Conservation (phyloP, 2,329 filamentous ascomycete genomes). For the Pestalotiopsis sp. region DNA sequence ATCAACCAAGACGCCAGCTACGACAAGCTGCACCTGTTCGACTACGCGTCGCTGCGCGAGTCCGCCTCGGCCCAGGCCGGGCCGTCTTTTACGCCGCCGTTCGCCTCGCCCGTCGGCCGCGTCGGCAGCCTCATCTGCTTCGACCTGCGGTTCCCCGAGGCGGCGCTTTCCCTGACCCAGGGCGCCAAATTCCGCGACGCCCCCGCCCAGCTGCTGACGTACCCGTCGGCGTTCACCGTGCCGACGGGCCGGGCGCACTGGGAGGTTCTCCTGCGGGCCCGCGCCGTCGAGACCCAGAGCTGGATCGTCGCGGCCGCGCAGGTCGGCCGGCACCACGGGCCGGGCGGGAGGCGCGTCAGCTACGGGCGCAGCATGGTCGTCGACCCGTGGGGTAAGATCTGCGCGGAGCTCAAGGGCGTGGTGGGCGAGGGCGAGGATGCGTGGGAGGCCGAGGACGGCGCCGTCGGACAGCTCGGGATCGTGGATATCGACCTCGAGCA, state of each 20-base stretch:
- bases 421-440: conserved; percentile 42
- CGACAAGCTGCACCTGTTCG: conserved; percentile 91
- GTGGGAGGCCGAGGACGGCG: conserved; percentile 32
- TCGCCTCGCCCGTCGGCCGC: conserved; percentile 72
- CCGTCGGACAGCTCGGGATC: conserved; percentile 53
- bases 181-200: conserved; percentile 12
- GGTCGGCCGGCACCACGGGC: conserved; percentile 58
- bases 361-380: conserved; percentile 88
- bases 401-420: conserved; percentile 64
- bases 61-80: conserved; percentile 70
- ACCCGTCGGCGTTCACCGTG: conserved; percentile 89
- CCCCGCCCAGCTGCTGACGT: conserved; percentile 76
- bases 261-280: conserved; percentile 75
- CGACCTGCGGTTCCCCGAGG: conserved; percentile 83
- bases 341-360: conserved; percentile 64
- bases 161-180: conserved; percentile 65
- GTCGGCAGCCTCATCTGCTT: conserved; percentile 88
- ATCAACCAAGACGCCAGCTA: conserved; percentile 56
- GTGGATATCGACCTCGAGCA: conserved; percentile 56
- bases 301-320: conserved; percentile 90
- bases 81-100: conserved; percentile 64
- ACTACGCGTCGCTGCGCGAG: conserved; percentile 59
- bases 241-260: conserved; percentile 86
- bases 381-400: conserved; percentile 81
- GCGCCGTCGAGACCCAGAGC: conserved; percentile 87